Conservation (phyloP, 306 rosid genomes). For the Medicago ruthenica region DNA sequence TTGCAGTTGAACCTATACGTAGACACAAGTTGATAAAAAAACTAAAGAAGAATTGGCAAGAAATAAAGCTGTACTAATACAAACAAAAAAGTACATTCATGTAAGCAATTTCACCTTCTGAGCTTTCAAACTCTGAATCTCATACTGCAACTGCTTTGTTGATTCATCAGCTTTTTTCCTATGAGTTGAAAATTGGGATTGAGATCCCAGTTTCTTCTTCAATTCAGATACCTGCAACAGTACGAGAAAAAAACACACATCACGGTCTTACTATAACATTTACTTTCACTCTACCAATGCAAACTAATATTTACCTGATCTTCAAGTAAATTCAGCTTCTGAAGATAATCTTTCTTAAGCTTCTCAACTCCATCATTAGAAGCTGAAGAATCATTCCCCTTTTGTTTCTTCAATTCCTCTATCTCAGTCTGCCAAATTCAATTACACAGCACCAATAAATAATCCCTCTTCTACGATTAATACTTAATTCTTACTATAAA, state of each 20-base stretch:
- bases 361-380: slow-evolving; percentile 61
- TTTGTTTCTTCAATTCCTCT: slow-evolving; percentile 62
- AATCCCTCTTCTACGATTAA: not conserved
- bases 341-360: slow-evolving; percentile 80
- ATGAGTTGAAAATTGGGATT: slow-evolving; percentile 78
- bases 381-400: slow-evolving; percentile 54
- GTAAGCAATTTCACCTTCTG: slow-evolving; percentile 67
- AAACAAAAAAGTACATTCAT: not conserved
- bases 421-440: slow-evolving; percentile 75
- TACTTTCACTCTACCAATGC: not conserved
- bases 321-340: slow-evolving; percentile 79
- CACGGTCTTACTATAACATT: not conserved
- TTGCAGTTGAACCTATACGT: slow-evolving; percentile 81
- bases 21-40: slow-evolving; percentile 27
- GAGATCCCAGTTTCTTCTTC: slow-evolving; percentile 74
- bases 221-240: slow-evolving; percentile 69
- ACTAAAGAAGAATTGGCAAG: not conserved
- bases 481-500: not conserved
- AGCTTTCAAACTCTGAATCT: slow-evolving; percentile 82
- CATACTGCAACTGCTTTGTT: slow-evolving; percentile 64
- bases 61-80: slow-evolving; percentile 8
- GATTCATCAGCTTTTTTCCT: slow-evolving; percentile 68
- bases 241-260: slow-evolving; percentile 14
- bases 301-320: slow-evolving; percentile 65
- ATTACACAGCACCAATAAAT: slow-evolving; percentile 40